Conservation (phyloP, 257 asterid species). For the Capsicum chinense region DNA sequence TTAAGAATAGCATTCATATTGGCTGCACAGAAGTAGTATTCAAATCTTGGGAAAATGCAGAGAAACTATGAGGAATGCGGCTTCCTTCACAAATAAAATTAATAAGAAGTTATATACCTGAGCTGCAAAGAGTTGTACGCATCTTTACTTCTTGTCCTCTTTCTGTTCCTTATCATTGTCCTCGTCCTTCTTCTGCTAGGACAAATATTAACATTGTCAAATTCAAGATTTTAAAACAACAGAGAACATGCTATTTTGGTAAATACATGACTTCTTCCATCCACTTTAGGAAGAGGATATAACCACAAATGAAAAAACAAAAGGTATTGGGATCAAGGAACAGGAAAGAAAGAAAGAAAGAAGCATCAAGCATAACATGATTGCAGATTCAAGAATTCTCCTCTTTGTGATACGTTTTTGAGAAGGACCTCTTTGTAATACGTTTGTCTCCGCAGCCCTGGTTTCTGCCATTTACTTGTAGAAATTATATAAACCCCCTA, state of each 20-base stretch:
- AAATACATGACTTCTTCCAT: not conserved
- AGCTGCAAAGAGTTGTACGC: slow-evolving; percentile 27
- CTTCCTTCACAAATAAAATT: not conserved
- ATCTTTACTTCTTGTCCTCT: slow-evolving; percentile 66
- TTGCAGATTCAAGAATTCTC: not conserved
- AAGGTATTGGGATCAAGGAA: not conserved
- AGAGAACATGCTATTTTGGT: not conserved
- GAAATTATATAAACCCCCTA: not conserved
- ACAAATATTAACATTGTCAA: not conserved
- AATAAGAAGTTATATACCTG: not conserved
- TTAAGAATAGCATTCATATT: not conserved
- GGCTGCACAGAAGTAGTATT: not conserved
- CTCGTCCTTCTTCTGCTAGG: slow-evolving; percentile 62
- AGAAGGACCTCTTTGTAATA: not conserved
- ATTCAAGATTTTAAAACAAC: not conserved
- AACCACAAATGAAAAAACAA: not conserved
- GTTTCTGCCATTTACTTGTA: not conserved
- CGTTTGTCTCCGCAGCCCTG: not conserved
- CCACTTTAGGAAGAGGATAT: not conserved
- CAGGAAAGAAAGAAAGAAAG: not conserved
- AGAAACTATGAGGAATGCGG: not conserved
- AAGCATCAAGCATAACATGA: not conserved
- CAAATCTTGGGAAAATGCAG: too few relatives aligned
- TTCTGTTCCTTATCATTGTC: slow-evolving; percentile 61
- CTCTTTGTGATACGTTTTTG: not conserved